These are phyloP conservation scores for Hortiboletus flavorubellus DNA, from an alignment of 768 basidiomycete species.

Conservation along the genomic window DNA sequence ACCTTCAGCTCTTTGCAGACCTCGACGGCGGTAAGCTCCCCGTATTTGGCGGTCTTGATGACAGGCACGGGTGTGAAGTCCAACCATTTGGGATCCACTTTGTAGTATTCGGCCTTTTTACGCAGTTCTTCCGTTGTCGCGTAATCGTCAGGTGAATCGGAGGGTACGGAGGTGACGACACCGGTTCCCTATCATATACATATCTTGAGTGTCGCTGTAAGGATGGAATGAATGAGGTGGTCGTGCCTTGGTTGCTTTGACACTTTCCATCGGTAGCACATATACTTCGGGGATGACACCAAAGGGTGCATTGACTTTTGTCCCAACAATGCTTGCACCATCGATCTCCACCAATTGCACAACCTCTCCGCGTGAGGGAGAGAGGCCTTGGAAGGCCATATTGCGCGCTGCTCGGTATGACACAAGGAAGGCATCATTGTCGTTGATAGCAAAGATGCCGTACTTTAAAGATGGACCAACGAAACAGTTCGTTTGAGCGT, in stretches of 20 bases:
- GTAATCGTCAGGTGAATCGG: constrained; percentile 97
- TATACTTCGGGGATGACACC: constrained; percentile 82
- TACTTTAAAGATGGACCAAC: constrained; percentile 90
- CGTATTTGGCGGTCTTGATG: constrained; percentile 86
- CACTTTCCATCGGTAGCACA: constrained; percentile 98
- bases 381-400: constrained; percentile 93
- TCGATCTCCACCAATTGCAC: constrained; percentile 73
- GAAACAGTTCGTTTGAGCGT: constrained; percentile 98
- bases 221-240: not conserved
- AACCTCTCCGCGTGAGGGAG: constrained; percentile 66
- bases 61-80: constrained; percentile 84
- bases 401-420: constrained; percentile 92
- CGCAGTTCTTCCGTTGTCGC: constrained; percentile 85
- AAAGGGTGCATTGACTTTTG: constrained; percentile 86
- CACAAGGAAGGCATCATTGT: constrained; percentile 84
- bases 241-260: constrained; percentile 85
- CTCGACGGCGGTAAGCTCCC: constrained; percentile 82
- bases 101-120: constrained; percentile 96
- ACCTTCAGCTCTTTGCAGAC: constrained; percentile 90
- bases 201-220: constrained; percentile 1
- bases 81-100: constrained; percentile 87
- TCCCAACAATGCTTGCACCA: constrained; percentile 79
- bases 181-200: constrained; percentile 74
- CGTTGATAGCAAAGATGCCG: constrained; percentile 85
- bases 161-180: constrained; percentile 96